These are phyloP conservation scores for Tricholomella constricta DNA, from an alignment of 768 basidiomycete genomes.

Conservation along the genomic window DNA sequence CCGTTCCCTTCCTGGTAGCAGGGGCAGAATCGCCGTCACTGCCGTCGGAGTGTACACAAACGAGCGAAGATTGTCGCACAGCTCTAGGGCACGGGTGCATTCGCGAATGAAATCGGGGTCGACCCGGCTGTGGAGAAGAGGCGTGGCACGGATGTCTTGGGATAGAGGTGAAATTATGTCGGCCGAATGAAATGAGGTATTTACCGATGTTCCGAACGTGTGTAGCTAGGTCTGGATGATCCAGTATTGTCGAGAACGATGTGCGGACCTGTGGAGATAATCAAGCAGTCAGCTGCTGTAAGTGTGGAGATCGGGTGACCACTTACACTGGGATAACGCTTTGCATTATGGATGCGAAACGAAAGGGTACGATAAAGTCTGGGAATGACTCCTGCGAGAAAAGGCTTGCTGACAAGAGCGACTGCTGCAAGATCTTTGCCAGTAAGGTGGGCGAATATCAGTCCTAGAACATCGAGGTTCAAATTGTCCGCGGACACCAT, in stretches of 20 bases:
- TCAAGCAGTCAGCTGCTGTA: conserved; percentile 1
- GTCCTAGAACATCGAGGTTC: conserved; percentile 71
- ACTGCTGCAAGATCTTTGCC: conserved; percentile 59
- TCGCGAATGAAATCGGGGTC: conserved; percentile 55
- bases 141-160: conserved; percentile 54
- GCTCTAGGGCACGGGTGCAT: conserved; percentile 46
- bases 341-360: conserved; percentile 58
- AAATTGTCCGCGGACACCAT: conserved; percentile 72
- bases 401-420: conserved; percentile 66
- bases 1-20: conserved; percentile 43
- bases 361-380: conserved; percentile 59
- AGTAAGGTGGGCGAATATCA: conserved; percentile 60
- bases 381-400: conserved; percentile 64
- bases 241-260: conserved; percentile 59
- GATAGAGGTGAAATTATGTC: background rate
- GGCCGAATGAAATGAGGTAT: background rate
- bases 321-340: conserved; percentile 55
- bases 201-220: conserved; percentile 64
- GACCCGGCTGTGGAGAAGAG: conserved; percentile 36
- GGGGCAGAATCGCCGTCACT: conserved; percentile 50
- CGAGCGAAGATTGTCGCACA: conserved; percentile 53
- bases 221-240: conserved; percentile 53
- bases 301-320: background rate
- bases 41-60: conserved; percentile 58
- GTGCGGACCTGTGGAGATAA: conserved; percentile 44